These are phyloP conservation scores for Pseudocercospora eumusae DNA, from an alignment of 2,329 filamentous ascomycete species.

Conservation along the genomic window DNA sequence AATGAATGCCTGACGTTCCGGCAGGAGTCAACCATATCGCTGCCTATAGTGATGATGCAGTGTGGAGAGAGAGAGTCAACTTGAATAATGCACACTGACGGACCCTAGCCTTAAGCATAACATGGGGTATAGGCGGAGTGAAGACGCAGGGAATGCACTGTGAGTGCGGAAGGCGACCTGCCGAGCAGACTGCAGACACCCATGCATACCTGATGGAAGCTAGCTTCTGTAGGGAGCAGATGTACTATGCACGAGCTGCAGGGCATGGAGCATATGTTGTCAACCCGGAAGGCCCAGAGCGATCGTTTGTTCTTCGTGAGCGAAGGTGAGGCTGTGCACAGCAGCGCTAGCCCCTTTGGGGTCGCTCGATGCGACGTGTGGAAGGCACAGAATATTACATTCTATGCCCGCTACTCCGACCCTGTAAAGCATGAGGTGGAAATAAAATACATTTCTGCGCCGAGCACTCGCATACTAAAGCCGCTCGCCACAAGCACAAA, in stretches of 20 bases:
- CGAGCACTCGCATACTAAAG: conserved; percentile 7
- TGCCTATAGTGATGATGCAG: conserved; percentile 1
- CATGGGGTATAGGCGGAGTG: conserved; percentile 2
- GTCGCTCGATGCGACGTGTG: not conserved
- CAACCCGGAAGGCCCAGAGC: not conserved
- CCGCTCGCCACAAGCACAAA: conserved; percentile 12
- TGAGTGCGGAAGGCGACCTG: conserved; percentile 4
- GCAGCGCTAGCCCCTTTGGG: not conserved
- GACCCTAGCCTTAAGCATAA: conserved; percentile 26
- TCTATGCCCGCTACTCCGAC: conserved; percentile 11
- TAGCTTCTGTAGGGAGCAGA: conserved; percentile 8
- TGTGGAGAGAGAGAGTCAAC: not conserved
- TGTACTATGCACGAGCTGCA: conserved; percentile 15
- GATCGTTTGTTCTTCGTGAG: conserved; percentile 3
- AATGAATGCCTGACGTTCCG: not conserved
- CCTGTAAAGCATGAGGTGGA: too few species aligned
- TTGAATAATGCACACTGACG: conserved; percentile 6
- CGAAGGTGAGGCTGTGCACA: conserved; percentile 2
- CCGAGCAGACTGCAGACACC: conserved; percentile 2
- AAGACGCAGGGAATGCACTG: not conserved
- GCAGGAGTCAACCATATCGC: not conserved
- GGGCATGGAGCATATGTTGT: not conserved
- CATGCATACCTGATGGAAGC: conserved; percentile 19
- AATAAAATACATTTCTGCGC: not conserved
- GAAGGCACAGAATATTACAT: conserved; percentile 13